Base-by-base conservation (phyloP, 441 rosid species). In the Populus hybrid region DNA sequence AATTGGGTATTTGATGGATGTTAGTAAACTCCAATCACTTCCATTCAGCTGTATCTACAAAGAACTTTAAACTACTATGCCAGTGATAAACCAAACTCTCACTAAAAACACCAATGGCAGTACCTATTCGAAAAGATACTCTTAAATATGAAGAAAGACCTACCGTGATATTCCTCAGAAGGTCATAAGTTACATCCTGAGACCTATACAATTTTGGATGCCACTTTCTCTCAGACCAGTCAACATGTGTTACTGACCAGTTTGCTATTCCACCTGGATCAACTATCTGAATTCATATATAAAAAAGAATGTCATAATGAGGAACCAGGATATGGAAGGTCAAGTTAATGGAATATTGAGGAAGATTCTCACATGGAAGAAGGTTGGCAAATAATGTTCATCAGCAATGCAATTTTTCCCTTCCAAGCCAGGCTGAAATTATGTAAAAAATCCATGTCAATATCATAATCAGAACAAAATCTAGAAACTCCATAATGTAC, bases 171-270 rank as follows among this genome's bases (percentile, higher is more conserved):
- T 91, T 94, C 84, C 76, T 85, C 77, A 95, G 73, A 79, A 92
- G 93, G 40, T 87, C 92, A 6, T 81, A 84, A 6, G 90, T 84
- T 68, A 92, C 78, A 85, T 95, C 99, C 16, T 81, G 85, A 69
- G 91, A 86, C 87, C 85, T 90, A 79, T 89, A 95, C 8, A 93
- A 88, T 82, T 92, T 96, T 24, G 99, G 98, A 85, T 96, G 97
- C 99, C 98, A 96, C 78, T 93, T 90, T 80, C 95, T 89, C 85
- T 96, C 98, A 26, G 98, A 96, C 99, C 99, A 96, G 83, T 96
- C 99, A 75, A 96, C 99, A 80, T 92, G 91, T 57, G 99, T 95
- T 76, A 90, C 90, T 0, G 97, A 89, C 93, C 98, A 91, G 76
- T 90, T 95, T 38, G 97, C 91, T 40, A 95, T 92, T 35, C 99